Conservation (phyloP, 202 grass and related monocot species). For the Elaeis oleifera region DNA sequence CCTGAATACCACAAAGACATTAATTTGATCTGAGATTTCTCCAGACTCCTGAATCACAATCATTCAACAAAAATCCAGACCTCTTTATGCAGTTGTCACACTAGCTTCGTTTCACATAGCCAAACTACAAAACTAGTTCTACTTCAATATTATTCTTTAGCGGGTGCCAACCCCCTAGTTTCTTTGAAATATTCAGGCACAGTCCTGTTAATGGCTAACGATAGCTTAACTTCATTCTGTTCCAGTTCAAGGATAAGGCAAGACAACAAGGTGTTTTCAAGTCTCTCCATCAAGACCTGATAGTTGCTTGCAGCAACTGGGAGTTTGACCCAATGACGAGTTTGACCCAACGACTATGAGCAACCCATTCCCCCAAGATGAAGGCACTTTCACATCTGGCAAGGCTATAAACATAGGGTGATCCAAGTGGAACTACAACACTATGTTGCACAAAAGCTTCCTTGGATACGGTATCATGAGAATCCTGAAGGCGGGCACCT, state of each 20-base stretch:
- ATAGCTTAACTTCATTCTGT: too few species aligned
- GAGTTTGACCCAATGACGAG: constrained; percentile 40
- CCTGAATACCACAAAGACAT: too few species aligned
- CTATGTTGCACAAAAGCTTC: constrained; percentile 55
- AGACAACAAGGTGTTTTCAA: constrained; percentile 64
- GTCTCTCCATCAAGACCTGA: constrained; percentile 73
- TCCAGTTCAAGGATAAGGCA: constrained; percentile 48
- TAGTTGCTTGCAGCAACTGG: constrained; percentile 52
- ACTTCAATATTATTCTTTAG: too few species aligned
- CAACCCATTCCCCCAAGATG: constrained; percentile 50
- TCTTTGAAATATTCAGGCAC: too few species aligned
- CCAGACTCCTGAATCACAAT: too few species aligned
- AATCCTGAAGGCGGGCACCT: constrained; percentile 53
- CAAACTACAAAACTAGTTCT: too few species aligned
- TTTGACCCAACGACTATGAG: constrained; percentile 15
- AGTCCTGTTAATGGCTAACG: too few species aligned
- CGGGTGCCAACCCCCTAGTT: too few species aligned
- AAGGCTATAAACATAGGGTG: constrained; percentile 57
- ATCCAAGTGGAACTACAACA: constrained; percentile 50
- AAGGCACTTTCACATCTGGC: constrained; percentile 67
- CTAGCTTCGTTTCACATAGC: too few species aligned
- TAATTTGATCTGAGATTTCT: too few species aligned
- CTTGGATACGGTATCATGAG: constrained; percentile 65
- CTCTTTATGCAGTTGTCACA: too few species aligned
- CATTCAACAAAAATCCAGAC: too few species aligned